Evolutionary conservation across 805 yeast species (phyloP).

Genomic region (Ogataea paraovalis): DNA sequence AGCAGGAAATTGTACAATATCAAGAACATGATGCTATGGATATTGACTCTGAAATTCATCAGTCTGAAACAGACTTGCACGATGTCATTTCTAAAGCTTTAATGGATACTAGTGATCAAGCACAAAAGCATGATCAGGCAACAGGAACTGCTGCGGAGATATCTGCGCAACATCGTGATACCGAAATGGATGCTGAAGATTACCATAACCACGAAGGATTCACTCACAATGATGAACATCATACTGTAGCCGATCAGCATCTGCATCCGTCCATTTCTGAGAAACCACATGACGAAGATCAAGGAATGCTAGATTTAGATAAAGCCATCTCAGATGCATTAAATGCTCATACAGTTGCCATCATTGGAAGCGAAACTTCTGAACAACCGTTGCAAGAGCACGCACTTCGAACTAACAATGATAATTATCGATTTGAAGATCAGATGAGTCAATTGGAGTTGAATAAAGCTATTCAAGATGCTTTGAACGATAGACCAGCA

Average conservation of each 20-base stretch:
- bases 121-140: background rate
- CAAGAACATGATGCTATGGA: background rate
- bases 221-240: background rate
- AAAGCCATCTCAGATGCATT: constrained; percentile 14
- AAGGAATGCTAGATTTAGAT: constrained; percentile 7
- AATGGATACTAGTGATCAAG: constrained; percentile 8
- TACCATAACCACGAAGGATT: background rate
- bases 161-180: too few relatives aligned
- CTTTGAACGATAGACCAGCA: constrained; percentile 10
- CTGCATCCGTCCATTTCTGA: background rate
- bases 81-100: constrained; percentile 18
- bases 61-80: constrained; percentile 11
- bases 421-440: constrained; percentile 6
- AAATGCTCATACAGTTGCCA: constrained; percentile 7
- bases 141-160: too few relatives aligned
- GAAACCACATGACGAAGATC: background rate
- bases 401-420: background rate
- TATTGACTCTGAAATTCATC: background rate
- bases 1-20: background rate
- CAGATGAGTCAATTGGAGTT: constrained; percentile 20
- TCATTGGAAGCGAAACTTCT: background rate
- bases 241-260: too few relatives aligned
- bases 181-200: background rate
- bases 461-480: constrained; percentile 26
- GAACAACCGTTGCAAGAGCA: background rate